phyloP scores from a whole-genome alignment of 202 grass and related monocot species.

The Panicum hallii region DNA sequence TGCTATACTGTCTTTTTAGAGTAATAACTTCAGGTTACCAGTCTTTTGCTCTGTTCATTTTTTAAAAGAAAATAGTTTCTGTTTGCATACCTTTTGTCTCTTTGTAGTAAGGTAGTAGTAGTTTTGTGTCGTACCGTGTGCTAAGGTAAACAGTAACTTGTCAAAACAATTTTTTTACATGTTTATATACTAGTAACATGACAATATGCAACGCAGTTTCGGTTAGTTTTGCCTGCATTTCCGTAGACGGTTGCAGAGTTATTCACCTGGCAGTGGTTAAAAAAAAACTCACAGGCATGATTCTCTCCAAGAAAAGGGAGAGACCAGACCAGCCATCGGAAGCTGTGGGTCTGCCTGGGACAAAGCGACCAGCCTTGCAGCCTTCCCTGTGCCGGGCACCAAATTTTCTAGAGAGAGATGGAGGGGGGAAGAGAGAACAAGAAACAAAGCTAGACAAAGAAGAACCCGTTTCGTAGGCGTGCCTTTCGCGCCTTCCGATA shows the following conservation, averaged over 20 bases:
- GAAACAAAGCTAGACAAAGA: conserved; percentile 44
- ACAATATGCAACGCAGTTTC: not conserved
- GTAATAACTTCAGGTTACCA: not conserved
- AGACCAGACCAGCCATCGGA: conserved; percentile 14
- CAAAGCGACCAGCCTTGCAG: conserved; percentile 64
- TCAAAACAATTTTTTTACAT: too few relatives aligned
- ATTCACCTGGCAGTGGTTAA: conserved; percentile 1
- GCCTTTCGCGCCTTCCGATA: conserved; percentile 91
- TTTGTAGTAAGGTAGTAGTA: not conserved
- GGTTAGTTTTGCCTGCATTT: conserved; percentile 25
- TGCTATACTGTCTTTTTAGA: not conserved
- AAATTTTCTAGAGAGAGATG: conserved; percentile 35
- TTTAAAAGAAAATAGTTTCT: not conserved
- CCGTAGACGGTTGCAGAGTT: not conserved
- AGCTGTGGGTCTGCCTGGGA: conserved; percentile 53
- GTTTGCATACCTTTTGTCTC: not conserved
- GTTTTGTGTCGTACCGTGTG: not conserved
- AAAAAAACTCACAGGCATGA: conserved; percentile 30
- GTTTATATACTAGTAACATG: not conserved
- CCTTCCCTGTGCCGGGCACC: conserved; percentile 44
- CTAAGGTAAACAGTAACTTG: not conserved
- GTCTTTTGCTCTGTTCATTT: not conserved
- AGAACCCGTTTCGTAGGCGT: conserved; percentile 12
- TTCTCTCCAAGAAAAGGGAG: not conserved
- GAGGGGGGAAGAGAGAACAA: conserved; percentile 16